Base-by-base conservation (phyloP, 2,329 filamentous ascomycete genomes). In the Cladophialophora bantiana region DNA sequence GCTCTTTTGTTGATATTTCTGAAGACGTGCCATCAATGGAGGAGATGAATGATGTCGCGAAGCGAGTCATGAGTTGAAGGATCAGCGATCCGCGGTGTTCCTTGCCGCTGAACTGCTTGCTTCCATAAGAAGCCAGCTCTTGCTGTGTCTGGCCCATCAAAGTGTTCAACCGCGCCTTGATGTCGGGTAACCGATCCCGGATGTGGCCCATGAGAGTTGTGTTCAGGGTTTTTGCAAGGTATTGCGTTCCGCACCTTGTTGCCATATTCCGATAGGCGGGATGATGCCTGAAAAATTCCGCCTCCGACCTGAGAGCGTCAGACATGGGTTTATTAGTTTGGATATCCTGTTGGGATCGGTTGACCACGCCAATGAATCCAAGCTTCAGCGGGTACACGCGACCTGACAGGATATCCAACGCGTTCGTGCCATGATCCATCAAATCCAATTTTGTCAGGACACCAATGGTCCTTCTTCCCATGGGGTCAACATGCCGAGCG, bases 71-170 rank as follows among this genome's bases (percentile, higher is more conserved):
- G 65, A 97, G 87, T 79, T 98, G 94, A 70, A 99, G 82, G 65
- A 99, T 97, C 70, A 99, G 85, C 34, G 94, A 97, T 36, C 95
- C 95, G 59, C 94, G 88, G 77, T 99, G 95, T 78, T 98, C 95
- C 78, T 97, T 97, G 74, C 95, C 95, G 70, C 92, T 96, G 77
- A 99, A 99, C 74, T 96, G 92, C 83, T 95, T 96, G 77, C 98
- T 96, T 42, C 95, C 95, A 77, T 99, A 99, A 79, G 94, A 97
- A 52, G 95, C 95, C 65, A 99, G 85, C 79, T 99, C 95, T 82
- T 99, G 95, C 77, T 99, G 95, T 57, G 95, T 98, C 80, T 99
- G 95, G n/a, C 95, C 95, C 95, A 99, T 99, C 59, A 99, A 83
- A 0, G 95, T 99, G 79, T 99, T 99, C 68, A 99, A 85, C 63